Evolutionary conservation across 108 stramenopile genomes (phyloP).

Genomic region (Stephanodiscus triporus): DNA sequence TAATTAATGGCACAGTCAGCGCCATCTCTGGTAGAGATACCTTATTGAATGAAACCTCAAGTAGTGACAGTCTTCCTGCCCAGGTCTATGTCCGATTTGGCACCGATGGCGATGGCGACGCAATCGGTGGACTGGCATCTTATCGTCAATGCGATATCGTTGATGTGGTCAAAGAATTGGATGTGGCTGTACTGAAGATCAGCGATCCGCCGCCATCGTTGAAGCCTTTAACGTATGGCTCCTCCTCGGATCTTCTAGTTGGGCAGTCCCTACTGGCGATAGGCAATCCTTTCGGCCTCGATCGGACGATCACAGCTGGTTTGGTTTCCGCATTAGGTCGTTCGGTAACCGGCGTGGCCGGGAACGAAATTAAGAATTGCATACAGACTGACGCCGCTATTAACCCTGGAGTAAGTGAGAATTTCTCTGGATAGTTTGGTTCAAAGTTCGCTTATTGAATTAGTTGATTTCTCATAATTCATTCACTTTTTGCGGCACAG

Average conservation of each 20-base stretch:
- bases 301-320: constrained; percentile 77
- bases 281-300: constrained; percentile 93
- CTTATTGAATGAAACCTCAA: background rate
- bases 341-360: constrained; percentile 69
- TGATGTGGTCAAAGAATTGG: constrained; percentile 81
- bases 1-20: constrained; percentile 25
- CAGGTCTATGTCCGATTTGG: constrained; percentile 43
- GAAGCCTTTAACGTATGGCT: constrained; percentile 50
- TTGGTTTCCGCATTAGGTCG: constrained; percentile 89
- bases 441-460: no score
- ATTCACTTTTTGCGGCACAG: background rate
- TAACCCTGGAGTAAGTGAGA: constrained; percentile 73
- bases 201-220: constrained; percentile 16
- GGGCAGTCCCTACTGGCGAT: constrained; percentile 91
- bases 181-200: constrained; percentile 70
- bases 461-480: background rate
- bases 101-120: constrained; percentile 16
- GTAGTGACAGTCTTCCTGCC: constrained; percentile 10
- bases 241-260: constrained; percentile 70
- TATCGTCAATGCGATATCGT: constrained; percentile 58
- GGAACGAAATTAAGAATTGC: constrained; percentile 81
- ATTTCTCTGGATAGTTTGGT: no score
- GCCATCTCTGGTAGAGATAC: constrained; percentile 19
- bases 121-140: background rate
- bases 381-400: constrained; percentile 94